A percentile compares a stretch with the other conserved stretches of the same genome.
Evolutionary conservation across 129 eudicot species (phyloP).

Genomic region (Artemisia tridentata): DNA sequence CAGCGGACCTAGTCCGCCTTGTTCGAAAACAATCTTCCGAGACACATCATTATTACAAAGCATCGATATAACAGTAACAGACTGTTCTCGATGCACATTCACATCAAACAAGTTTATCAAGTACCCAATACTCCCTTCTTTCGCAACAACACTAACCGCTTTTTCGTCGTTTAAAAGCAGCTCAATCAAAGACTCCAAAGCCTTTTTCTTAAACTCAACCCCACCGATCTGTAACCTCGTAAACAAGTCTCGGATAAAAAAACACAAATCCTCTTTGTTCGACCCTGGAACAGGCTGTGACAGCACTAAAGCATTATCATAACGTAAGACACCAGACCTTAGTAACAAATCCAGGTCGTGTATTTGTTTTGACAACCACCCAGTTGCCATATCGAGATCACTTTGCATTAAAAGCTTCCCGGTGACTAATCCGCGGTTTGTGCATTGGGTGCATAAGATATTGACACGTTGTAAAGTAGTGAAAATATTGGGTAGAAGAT

Average conservation of each 20-base stretch:
- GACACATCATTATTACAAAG: constrained; percentile 51
- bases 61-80: constrained; percentile 53
- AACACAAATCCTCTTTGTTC: constrained; percentile 51
- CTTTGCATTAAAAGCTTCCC: constrained; percentile 88
- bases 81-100: constrained; percentile 51
- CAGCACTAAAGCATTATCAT: constrained; percentile 71
- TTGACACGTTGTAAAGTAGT: constrained; percentile 62
- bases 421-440: constrained; percentile 29
- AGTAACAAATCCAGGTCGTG: constrained; percentile 68
- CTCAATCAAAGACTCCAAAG: constrained; percentile 60
- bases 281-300: constrained; percentile 59
- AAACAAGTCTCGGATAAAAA: constrained; percentile 64
- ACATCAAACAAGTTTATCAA: constrained; percentile 60
- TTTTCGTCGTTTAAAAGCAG: constrained; percentile 52
- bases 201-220: constrained; percentile 62
- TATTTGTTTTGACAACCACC: constrained; percentile 62
- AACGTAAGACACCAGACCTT: constrained; percentile 76
- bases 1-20: constrained; percentile 79
- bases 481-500: constrained; percentile 53
- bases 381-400: constrained; percentile 87
- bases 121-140: constrained; percentile 58
- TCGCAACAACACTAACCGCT: constrained; percentile 45
- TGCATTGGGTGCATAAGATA: constrained; percentile 47
- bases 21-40: constrained; percentile 61
- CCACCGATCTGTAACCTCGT: constrained; percentile 86